A percentile compares a stretch with the other conserved stretches of the same genome.
Conservation (phyloP, 2,329 filamentous ascomycete genomes). For the Colletotrichum destructivum region DNA sequence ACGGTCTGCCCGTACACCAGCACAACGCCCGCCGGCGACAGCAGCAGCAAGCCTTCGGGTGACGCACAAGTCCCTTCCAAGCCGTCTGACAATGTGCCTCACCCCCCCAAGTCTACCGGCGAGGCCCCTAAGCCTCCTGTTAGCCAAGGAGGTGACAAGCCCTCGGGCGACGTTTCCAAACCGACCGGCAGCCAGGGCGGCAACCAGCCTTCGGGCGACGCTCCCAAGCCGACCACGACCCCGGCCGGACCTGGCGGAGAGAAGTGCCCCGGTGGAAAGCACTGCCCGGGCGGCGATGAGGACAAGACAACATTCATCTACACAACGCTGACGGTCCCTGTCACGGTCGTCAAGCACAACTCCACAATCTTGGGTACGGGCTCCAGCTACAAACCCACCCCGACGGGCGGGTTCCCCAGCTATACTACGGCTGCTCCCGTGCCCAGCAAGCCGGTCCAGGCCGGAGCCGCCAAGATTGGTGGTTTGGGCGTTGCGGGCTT, state of each 20-base stretch:
- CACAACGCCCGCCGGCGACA: conserved; percentile 4
- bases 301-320: conserved; percentile 15
- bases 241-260: conserved; percentile 4
- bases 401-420: conserved; percentile 19
- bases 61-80: background rate
- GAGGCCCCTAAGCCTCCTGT: background rate
- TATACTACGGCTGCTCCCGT: conserved; percentile 46
- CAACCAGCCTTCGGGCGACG: conserved; percentile 8
- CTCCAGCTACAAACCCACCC: conserved; percentile 25
- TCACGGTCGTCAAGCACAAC: conserved; percentile 34
- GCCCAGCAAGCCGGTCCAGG: conserved; percentile 39
- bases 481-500: conserved; percentile 34
- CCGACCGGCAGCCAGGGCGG: conserved; percentile 8
- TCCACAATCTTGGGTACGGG: conserved; percentile 31
- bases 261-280: conserved; percentile 16
- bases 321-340: conserved; percentile 33
- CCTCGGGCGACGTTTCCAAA: background rate
- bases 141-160: background rate
- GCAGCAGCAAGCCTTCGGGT: conserved; percentile 15
- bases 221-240: conserved; percentile 21
- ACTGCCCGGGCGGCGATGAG: conserved; percentile 12
- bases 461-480: conserved; percentile 39
- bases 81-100: conserved; percentile 46
- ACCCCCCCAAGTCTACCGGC: conserved; percentile 50
- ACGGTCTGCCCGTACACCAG: conserved; percentile 59